These are phyloP conservation scores for Suhomyces prunicola DNA, from an alignment of 805 yeast genomes.

Conservation along the genomic window DNA sequence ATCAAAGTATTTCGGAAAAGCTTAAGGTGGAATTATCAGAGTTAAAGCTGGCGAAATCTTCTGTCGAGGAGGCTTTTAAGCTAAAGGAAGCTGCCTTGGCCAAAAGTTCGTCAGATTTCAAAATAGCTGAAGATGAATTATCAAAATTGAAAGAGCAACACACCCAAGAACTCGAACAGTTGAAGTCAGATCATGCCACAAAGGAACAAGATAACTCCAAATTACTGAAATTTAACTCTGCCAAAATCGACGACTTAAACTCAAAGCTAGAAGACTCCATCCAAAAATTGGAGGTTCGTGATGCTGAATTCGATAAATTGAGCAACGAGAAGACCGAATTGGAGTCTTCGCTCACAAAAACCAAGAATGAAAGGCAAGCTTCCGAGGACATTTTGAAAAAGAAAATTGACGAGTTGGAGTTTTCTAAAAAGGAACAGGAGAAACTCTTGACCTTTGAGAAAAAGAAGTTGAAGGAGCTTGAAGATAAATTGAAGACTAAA, in stretches of 20 bases:
- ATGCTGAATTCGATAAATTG: not conserved
- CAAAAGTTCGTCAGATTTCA: not conserved
- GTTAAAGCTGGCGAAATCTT: not conserved
- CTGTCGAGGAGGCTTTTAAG: not conserved
- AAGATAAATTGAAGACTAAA: slow-evolving; percentile 20
- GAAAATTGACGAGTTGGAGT: not conserved
- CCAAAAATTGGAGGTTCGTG: not conserved
- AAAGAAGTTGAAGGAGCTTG: slow-evolving; percentile 17
- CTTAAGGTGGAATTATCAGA: not conserved
- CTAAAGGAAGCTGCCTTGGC: not conserved
- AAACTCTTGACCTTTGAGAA: slow-evolving; percentile 15
- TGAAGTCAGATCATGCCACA: not conserved
- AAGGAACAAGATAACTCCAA: not conserved
- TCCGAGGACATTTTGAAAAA: not conserved
- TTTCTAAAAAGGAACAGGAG: slow-evolving; percentile 4
- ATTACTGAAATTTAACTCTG: not conserved
- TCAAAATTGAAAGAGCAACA: not conserved
- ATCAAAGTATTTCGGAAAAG: not conserved
- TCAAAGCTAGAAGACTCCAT: not conserved
- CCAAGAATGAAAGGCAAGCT: not conserved
- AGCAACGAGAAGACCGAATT: not conserved
- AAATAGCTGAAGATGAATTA: not conserved
- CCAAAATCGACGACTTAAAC: not conserved
- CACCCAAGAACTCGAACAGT: not conserved
- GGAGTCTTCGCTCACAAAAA: not conserved